Base-by-base conservation (phyloP, 2,329 filamentous ascomycete species). In the Diaporthe ilicicola region DNA sequence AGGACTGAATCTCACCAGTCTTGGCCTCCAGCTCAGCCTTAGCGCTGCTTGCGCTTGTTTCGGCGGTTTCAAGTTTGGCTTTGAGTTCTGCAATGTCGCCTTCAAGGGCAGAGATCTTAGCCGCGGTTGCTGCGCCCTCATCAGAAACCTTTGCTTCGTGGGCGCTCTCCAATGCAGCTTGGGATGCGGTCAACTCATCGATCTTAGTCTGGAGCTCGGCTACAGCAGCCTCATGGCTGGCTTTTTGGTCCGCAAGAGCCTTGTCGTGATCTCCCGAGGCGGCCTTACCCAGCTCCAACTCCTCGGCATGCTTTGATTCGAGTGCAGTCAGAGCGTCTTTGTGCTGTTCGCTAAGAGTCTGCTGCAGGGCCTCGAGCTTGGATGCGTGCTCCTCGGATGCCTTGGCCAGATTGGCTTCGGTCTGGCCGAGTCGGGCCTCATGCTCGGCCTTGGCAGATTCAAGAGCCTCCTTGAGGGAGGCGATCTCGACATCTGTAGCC, bases 121-220 rank as follows among this genome's bases (percentile, higher is more conserved):
- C 79, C 19, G 80, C 79, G 69, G 82, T 84, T 1, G 83, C 84
- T 56, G 85, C 82, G 42, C 82, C 79, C 70, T 86, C 84, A 27
- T 80, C 81, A 64, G 85, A 84, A 29, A 84, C 72, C 74, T 83
- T 85, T 48, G 83, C 80, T 64, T 83, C 81, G 74, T 83, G 84
- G 15, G 84, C 82, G 29, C 81, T 79, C 76, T 86, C 83, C 8
- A 87, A 76, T 5, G 80, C 79, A n/a, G 79, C 78, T 64, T 85
- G 85, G 2, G 85, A 84, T 1, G 84, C 81, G 1, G 82, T 82
- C 66, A 90, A 77, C 50, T 87, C 85, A 24, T 88, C 84, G 39
- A 91, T 82, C 78, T 88, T 86, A 76, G 82, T 85, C 78, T 90
- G 85, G 55, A 91, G 79, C 24, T 85, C 84, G 29, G 81, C 82